These are phyloP conservation scores for Rhizopogon roseolus DNA, from an alignment of 768 basidiomycete species.

Conservation along the genomic window DNA sequence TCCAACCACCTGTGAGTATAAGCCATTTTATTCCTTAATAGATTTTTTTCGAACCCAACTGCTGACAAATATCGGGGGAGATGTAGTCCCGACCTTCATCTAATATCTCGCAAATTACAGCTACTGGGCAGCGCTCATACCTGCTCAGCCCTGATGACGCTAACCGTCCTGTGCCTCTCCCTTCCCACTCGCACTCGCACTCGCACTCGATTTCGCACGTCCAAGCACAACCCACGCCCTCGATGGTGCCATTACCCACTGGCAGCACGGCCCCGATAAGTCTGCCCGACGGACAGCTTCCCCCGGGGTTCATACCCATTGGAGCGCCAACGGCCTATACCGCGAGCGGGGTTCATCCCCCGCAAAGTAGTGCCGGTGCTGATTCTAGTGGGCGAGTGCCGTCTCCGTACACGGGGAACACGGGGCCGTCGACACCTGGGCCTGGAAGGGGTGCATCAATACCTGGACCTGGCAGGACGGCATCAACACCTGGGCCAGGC, in stretches of 20 bases:
- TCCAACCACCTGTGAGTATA: slow-evolving; percentile 26
- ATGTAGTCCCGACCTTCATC: slow-evolving; percentile 19
- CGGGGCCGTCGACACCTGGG: too few relatives aligned
- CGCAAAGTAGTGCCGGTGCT: too few relatives aligned
- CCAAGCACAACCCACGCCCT: background rate
- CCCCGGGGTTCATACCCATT: slow-evolving; percentile 32
- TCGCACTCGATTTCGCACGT: background rate
- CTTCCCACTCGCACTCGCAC: slow-evolving; percentile 3
- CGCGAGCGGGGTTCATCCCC: background rate
- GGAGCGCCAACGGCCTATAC: slow-evolving; percentile 14
- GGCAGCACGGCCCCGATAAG: slow-evolving; percentile 18
- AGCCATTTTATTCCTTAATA: background rate
- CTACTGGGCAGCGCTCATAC: slow-evolving; percentile 19
- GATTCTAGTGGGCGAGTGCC: too few relatives aligned
- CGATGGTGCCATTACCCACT: slow-evolving; percentile 4
- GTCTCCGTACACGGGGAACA: too few relatives aligned
- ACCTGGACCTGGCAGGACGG: too few relatives aligned
- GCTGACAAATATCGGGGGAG: background rate
- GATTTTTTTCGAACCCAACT: too few relatives aligned
- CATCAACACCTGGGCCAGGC: too few relatives aligned
- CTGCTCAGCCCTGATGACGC: slow-evolving; percentile 38
- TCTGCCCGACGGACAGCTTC: slow-evolving; percentile 24
- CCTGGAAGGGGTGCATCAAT: too few relatives aligned
- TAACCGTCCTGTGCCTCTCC: slow-evolving; percentile 30
- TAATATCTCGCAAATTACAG: slow-evolving; percentile 23